Base-by-base conservation (phyloP, 2,329 filamentous ascomycete species). In the Ophiocordyceps sinensis region DNA sequence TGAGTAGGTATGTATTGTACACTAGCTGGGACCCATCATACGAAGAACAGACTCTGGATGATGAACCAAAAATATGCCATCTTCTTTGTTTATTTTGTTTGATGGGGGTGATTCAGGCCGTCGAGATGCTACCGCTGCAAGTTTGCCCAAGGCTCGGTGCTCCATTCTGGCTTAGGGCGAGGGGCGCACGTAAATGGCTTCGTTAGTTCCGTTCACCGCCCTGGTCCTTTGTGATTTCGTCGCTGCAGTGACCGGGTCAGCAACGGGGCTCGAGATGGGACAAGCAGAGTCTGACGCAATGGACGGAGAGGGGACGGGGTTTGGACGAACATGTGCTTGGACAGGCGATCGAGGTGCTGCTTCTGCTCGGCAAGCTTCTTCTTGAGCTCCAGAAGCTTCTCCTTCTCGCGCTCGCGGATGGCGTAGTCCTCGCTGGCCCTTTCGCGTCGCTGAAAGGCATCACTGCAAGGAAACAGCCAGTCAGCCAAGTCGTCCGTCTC, bases 401-500 rank as follows among this genome's bases (percentile, higher is more conserved):
- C 79, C 67, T 79, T 77, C 75, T 96, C 91, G 59, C 87, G 84
- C 68, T 83, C 70, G 56, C 78, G 77, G 66, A 98, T 87, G 66
- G 83, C 85, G 53, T 77, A 76, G 62, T 87, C 81, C 70, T 96
- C 91, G 59, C 69, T 73, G 51, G 89, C 89, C 60, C 81, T 76
- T 67, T 98, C 91, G 54, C 91, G 86, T 67, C 82, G 82, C 67
- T 81, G 85, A 76, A 95, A 98, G 43, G 85, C 78, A 60, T 98
- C 89, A 53, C 89, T 94, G 50, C 52, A 38, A 29, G 41, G 35
- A 19, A 28, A 42, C 28, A 36, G 14, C 5, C 11, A 9, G 44
- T 44, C 28, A 47, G 46, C 26, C 6, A 13, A n/a, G 14, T 35
- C 37, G 17, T 13, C 28, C 28, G 14, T 23, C 19, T 36, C 15